Evolutionary conservation across 2,329 filamentous ascomycete genomes (phyloP).

Genomic region (Cucurbitaria berberidis): DNA sequence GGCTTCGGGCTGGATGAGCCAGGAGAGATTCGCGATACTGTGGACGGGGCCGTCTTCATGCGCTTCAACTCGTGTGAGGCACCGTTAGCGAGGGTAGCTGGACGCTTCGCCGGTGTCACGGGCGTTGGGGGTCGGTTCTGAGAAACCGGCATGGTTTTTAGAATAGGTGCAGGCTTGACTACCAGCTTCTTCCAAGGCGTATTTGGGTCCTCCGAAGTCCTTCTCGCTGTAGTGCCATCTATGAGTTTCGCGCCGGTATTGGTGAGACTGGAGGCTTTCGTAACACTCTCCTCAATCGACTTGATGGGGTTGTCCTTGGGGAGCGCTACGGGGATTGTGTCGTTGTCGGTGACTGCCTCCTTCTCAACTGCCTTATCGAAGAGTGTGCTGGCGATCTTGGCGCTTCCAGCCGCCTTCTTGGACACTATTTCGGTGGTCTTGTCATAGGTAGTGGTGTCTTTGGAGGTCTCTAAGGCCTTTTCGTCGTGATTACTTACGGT

Average conservation of each 20-base stretch:
- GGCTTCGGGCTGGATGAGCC: slow-evolving; percentile 6
- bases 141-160: neutral
- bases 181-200: neutral
- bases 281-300: neutral
- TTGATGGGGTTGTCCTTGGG: neutral
- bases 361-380: neutral
- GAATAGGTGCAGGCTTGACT: neutral
- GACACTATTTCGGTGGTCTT: no score
- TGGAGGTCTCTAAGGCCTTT: neutral
- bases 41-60: slow-evolving; percentile 3
- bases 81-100: neutral
- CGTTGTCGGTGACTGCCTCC: neutral
- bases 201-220: no score
- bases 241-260: neutral
- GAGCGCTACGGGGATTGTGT: neutral
- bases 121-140: neutral
- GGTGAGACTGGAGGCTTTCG: neutral
- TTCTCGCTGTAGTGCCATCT: neutral
- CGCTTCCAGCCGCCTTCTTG: neutral
- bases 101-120: slow-evolving; percentile 11
- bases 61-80: slow-evolving; percentile 14
- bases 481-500: neutral
- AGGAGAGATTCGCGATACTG: neutral
- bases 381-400: neutral
- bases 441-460: no score